These are phyloP conservation scores for Rostrohypoxylon terebratum DNA, from an alignment of 495 filamentous ascomycete species.

Conservation along the genomic window DNA sequence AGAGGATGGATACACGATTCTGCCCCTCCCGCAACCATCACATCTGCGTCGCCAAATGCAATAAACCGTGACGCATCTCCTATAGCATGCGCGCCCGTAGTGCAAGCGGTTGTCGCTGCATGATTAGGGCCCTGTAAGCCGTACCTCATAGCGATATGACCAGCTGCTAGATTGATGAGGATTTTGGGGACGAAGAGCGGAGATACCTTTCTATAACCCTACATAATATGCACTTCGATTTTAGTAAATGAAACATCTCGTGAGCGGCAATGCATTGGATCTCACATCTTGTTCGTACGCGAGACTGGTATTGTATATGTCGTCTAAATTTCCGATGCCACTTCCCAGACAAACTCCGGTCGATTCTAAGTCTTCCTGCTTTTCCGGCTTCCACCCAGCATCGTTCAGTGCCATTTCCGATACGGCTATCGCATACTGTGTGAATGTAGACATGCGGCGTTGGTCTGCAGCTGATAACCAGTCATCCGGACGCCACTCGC, in stretches of 20 bases:
- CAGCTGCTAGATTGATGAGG: constrained; percentile 92
- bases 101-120: constrained; percentile 91
- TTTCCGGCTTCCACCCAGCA: constrained; percentile 79
- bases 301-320: constrained; percentile 84
- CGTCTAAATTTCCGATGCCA: constrained; percentile 93
- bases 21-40: constrained; percentile 94
- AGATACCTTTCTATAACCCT: constrained; percentile 93
- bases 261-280: constrained; percentile 13
- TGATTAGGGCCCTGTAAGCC: constrained; percentile 94
- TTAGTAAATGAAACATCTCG: constrained; percentile 17
- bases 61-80: constrained; percentile 94
- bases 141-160: constrained; percentile 92
- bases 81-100: constrained; percentile 92
- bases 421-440: constrained; percentile 90
- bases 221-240: neutral
- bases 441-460: constrained; percentile 89
- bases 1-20: constrained; percentile 97
- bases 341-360: constrained; percentile 96
- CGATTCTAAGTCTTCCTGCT: constrained; percentile 70
- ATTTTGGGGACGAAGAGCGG: constrained; percentile 92
- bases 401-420: constrained; percentile 87
- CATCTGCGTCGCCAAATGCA: constrained; percentile 86
- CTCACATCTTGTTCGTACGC: constrained; percentile 79
- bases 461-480: constrained; percentile 79
- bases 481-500: constrained; percentile 77